Evolutionary conservation across 805 yeast genomes (phyloP).

Genomic region (Teunomyces barrocoloradensis): DNA sequence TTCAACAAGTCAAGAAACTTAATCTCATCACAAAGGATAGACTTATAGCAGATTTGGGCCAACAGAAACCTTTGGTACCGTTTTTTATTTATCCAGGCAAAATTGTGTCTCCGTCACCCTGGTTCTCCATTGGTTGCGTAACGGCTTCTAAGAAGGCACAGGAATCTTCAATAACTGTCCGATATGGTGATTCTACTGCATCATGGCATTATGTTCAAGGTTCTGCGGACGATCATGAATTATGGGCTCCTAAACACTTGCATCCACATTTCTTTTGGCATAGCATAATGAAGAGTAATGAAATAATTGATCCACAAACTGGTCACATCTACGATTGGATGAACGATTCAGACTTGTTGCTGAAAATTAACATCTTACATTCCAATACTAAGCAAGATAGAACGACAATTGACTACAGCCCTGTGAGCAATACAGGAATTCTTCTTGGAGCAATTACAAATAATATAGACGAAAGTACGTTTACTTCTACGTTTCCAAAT

Average conservation of each 20-base stretch:
- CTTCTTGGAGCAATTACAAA: conserved; percentile 23
- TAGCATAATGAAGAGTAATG: conserved; percentile 11
- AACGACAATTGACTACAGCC: neutral
- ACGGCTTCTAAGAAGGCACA: conserved; percentile 54
- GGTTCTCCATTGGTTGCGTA: conserved; percentile 46
- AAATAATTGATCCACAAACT: conserved; percentile 20
- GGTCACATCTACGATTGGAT: conserved; percentile 21
- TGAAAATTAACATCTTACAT: conserved; percentile 14
- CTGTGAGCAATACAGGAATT: conserved; percentile 21
- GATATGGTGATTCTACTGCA: conserved; percentile 5
- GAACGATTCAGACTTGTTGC: conserved; percentile 20
- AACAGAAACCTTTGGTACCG: conserved; percentile 55
- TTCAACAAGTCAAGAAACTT: conserved; percentile 38
- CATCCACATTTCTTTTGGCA: conserved; percentile 60
- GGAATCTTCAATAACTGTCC: neutral
- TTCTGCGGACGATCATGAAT: conserved; percentile 91
- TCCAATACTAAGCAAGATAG: neutral
- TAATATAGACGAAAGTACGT: conserved; percentile 10
- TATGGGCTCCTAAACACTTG: conserved; percentile 60
- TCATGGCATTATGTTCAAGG: conserved; percentile 72
- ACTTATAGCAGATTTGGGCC: conserved; percentile 26
- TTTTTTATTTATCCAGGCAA: conserved; percentile 61
- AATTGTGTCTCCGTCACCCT: conserved; percentile 2
- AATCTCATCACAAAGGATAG: conserved; percentile 35
- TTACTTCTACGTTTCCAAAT: conserved; percentile 1